A percentile compares a stretch with the other conserved stretches of the same genome.
Evolutionary conservation across 768 basidiomycete genomes (phyloP).

Genomic region (Russula lepida): DNA sequence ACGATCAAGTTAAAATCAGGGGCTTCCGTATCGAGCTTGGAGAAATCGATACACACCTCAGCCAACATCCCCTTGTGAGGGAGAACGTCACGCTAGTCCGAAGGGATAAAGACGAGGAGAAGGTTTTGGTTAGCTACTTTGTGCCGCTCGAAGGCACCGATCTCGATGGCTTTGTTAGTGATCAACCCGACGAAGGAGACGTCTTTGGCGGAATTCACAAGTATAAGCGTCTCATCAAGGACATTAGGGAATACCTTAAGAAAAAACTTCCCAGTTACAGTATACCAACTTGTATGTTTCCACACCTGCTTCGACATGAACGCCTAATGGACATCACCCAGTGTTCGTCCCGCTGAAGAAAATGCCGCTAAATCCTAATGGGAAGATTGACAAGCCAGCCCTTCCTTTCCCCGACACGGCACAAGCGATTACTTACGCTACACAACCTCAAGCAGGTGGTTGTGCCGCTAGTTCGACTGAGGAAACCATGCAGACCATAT

Average conservation of each 20-base stretch:
- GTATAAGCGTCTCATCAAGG: constrained; percentile 84
- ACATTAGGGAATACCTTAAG: constrained; percentile 91
- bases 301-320: not conserved
- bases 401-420: constrained; percentile 98
- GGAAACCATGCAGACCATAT: constrained; percentile 73
- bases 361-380: constrained; percentile 98
- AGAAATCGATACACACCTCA: constrained; percentile 94
- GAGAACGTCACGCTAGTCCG: constrained; percentile 97
- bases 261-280: constrained; percentile 95
- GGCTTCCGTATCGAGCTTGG: constrained; percentile 98
- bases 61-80: constrained; percentile 85
- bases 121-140: constrained; percentile 95
- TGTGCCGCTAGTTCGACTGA: constrained; percentile 59
- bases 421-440: constrained; percentile 42
- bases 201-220: constrained; percentile 70
- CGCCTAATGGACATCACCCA: constrained; percentile 26
- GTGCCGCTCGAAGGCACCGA: constrained; percentile 72
- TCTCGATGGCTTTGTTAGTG: constrained; percentile 64
- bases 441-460: constrained; percentile 28
- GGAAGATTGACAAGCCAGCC: constrained; percentile 97
- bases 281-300: constrained; percentile 71
- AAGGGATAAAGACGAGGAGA: constrained; percentile 98
- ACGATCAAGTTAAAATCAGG: constrained; percentile 98
- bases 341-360: constrained; percentile 91
- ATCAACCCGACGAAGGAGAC: constrained; percentile 44